Base-by-base conservation (phyloP, 2,329 filamentous ascomycete genomes). In the Hypoxylon sp. region DNA sequence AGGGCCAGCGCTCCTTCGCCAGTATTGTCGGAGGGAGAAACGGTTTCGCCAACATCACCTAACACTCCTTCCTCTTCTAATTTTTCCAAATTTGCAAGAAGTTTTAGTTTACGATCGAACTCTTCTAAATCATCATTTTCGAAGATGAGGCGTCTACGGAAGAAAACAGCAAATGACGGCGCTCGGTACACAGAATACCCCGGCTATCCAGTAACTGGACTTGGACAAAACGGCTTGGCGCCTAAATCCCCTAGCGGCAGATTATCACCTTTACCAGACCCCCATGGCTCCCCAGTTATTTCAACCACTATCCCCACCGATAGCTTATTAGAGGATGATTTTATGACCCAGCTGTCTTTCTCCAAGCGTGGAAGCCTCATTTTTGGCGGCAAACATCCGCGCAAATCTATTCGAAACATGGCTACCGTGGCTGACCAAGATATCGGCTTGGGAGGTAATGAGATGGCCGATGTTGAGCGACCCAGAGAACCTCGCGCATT, bases 341-440 rank as follows among this genome's bases (percentile, higher is more conserved):
- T 82, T 64, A 68, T 86, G 63, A 75, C 72, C 58, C 73, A 75
- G 47, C 69, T 87, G 59, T 77, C 77, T 59, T 87, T 87, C 65
- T 85, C 83, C 49, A 83, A 84, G 56, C 76, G 83, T 61, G 83
- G 83, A 59, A 86, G 83, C 69, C 73, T 87, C 62, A 82, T 87
- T 76, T 76, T 85, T 64, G 76, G 78, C 55, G 77, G 75, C 43
- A 78, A 78, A 64, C 73, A 63, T 44, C 60, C 60, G 40, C 61
- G 63, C 57, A 65, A 58, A 57, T 55, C 38, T 13, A 43, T 44
- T 35, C 56, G 46, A 30, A 38, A 36, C 45, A 51, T 52, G 50
- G 34, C 46, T 26, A 56, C 35, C 35, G 68, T 68, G 64, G 60
- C 63, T 53, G 63, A 63, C 34, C 46, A 55, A 43, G 62, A 63